Conservation (phyloP, 768 basidiomycete species). For the Mycena chlorophos region DNA sequence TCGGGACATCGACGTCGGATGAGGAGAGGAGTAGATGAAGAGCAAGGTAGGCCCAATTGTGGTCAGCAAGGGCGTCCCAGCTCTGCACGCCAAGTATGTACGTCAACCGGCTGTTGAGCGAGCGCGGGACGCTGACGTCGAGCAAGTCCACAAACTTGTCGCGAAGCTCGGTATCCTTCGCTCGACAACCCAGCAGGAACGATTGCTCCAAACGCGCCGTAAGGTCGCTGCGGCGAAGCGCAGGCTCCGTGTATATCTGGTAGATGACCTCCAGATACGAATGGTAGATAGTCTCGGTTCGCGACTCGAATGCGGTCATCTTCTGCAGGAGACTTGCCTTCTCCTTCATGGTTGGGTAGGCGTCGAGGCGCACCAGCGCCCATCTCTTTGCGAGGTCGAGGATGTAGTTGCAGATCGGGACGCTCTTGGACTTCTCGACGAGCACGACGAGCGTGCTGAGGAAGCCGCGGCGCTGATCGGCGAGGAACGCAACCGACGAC, state of each 20-base stretch:
- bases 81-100: constrained; percentile 92
- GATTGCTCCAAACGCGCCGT: constrained; percentile 91
- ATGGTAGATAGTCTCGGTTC: constrained; percentile 76
- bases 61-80: constrained; percentile 91
- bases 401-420: constrained; percentile 76
- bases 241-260: constrained; percentile 90
- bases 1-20: constrained; percentile 43
- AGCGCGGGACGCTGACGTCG: constrained; percentile 84
- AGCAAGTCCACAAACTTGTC: constrained; percentile 87
- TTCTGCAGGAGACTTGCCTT: constrained; percentile 87
- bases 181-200: constrained; percentile 89
- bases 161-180: constrained; percentile 74
- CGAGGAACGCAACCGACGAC: constrained; percentile 73
- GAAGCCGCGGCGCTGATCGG: constrained; percentile 83
- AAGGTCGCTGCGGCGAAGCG: constrained; percentile 85
- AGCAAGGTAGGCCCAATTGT: constrained; percentile 93
- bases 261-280: constrained; percentile 87
- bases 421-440: constrained; percentile 87
- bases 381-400: constrained; percentile 85
- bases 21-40: constrained; percentile 83
- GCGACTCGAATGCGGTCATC: constrained; percentile 81
- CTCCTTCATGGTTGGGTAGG: constrained; percentile 92
- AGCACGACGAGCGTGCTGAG: constrained; percentile 76
- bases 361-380: constrained; percentile 84
- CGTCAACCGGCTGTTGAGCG: constrained; percentile 76